Evolutionary conservation across 2,329 filamentous ascomycete genomes (phyloP).

Genomic region (Ophiocordyceps camponoti-leonardi): DNA sequence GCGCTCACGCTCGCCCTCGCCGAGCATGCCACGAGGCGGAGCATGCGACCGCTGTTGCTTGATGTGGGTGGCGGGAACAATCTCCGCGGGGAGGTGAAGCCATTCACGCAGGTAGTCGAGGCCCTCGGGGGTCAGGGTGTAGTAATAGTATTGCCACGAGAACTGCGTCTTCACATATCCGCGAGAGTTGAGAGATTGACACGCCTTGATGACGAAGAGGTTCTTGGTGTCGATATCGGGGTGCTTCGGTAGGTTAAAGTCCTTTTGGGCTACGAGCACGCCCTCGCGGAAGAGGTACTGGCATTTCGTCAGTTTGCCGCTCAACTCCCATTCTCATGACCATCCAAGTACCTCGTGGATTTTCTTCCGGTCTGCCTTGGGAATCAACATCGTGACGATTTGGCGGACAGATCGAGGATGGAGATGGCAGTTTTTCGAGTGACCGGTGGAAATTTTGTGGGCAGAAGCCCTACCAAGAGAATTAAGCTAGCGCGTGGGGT

Average conservation of each 20-base stretch:
- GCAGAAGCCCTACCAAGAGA: constrained; percentile 23
- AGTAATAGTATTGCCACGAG: constrained; percentile 99
- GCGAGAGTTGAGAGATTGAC: constrained; percentile 94
- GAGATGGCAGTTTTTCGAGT: constrained; percentile 21
- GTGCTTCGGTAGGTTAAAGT: constrained; percentile 97
- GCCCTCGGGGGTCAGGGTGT: constrained; percentile 98
- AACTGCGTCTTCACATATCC: constrained; percentile 99
- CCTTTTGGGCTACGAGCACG: constrained; percentile 96
- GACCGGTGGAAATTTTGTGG: constrained; percentile 26
- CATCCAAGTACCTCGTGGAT: constrained; percentile 60
- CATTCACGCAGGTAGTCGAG: constrained; percentile 99
- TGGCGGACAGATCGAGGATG: constrained; percentile 32
- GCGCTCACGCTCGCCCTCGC: constrained; percentile 66
- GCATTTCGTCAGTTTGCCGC: constrained; percentile 9
- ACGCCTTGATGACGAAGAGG: constrained; percentile 97
- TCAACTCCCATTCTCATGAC: not conserved
- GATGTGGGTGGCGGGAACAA: constrained; percentile 98
- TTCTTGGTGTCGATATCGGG: constrained; percentile 98
- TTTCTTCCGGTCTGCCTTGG: constrained; percentile 99
- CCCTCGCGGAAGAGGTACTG: constrained; percentile 92
- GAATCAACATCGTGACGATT: constrained; percentile 79
- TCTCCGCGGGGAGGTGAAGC: constrained; percentile 98
- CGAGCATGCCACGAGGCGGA: constrained; percentile 97
- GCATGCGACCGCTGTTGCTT: constrained; percentile 99
- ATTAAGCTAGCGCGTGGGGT: constrained; percentile 19